Percentiles rank a stretch among this genome's conserved stretches.
Evolutionary conservation across 176 grass and related monocot genomes (phyloP).

Genomic region (Carex kokanica): DNA sequence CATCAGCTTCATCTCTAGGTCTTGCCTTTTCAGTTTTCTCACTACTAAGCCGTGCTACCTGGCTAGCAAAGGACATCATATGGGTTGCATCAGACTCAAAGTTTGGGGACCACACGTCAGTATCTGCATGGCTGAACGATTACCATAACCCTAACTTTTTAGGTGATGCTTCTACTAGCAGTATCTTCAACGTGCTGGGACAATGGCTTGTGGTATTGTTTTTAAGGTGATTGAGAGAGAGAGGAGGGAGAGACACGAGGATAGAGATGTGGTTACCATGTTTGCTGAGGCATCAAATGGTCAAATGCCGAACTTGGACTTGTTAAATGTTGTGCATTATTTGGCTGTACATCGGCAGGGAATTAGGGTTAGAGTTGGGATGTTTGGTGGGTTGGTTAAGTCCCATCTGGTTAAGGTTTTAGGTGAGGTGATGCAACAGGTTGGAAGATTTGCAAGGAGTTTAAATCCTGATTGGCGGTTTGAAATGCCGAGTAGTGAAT

Average conservation of each 20-base stretch:
- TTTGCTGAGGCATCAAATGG: conserved; percentile 96
- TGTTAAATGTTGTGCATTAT: conserved; percentile 93
- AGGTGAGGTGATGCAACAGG: conserved; percentile 56
- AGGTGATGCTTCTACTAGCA: conserved; percentile 11
- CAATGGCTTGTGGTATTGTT: conserved; percentile 78
- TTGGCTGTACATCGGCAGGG: conserved; percentile 97
- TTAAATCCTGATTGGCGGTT: conserved; percentile 85
- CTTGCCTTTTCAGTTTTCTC: conserved; percentile 92
- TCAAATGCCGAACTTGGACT: conserved; percentile 98
- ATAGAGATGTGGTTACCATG: conserved; percentile 77
- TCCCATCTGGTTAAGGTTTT: conserved; percentile 54
- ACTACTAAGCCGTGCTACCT: conserved; percentile 61
- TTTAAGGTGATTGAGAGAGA: conserved; percentile 60
- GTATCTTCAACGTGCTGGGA: conserved; percentile 86
- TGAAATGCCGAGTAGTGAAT: conserved; percentile 68
- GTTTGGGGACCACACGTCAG: conserved; percentile 77
- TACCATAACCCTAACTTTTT: conserved; percentile 78
- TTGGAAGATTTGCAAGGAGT: conserved; percentile 65
- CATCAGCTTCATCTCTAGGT: conserved; percentile 51
- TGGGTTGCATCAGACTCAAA: conserved; percentile 82
- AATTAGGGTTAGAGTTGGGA: conserved; percentile 61
- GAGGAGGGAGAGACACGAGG: conserved; percentile 39
- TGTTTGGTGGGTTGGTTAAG: conserved; percentile 49
- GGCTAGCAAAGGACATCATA: conserved; percentile 89
- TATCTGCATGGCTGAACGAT: conserved; percentile 83